Percentiles rank a stretch among this genome's conserved stretches.
Evolutionary conservation across 306 rosid genomes (phyloP).

Genomic region (Cucurbita moschata): DNA sequence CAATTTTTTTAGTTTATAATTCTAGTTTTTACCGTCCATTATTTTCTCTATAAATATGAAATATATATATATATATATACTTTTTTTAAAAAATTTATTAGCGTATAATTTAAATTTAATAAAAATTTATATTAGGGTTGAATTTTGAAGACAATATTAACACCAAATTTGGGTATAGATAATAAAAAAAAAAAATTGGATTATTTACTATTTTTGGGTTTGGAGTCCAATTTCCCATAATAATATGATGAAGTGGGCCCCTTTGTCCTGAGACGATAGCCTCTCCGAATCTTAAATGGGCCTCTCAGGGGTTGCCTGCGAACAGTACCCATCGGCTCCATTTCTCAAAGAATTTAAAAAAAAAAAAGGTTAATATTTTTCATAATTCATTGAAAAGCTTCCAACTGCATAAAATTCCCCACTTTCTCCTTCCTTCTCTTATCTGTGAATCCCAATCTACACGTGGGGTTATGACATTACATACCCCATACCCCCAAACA

Average conservation of each 20-base stretch:
- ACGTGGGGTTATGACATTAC: neutral
- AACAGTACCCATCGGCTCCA: neutral
- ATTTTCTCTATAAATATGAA: neutral
- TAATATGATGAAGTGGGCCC: neutral
- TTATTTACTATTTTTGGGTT: too few relatives aligned
- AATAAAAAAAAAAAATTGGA: too few relatives aligned
- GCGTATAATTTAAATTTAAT: too few relatives aligned
- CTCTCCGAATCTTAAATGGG: conserved; percentile 5
- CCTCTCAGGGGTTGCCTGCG: neutral
- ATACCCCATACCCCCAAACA: neutral
- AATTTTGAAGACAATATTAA: too few relatives aligned
- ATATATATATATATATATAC: too few relatives aligned
- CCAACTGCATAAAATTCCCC: neutral
- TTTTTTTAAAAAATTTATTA: too few relatives aligned
- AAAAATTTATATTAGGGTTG: too few relatives aligned
- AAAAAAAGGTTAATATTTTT: neutral
- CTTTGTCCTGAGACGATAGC: neutral
- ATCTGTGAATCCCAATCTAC: neutral
- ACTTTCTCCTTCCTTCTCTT: neutral
- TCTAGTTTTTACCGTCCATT: too few relatives aligned
- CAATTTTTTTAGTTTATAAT: neutral
- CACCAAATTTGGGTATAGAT: too few relatives aligned
- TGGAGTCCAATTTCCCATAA: too few relatives aligned
- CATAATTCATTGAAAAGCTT: neutral
- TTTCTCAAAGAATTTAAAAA: neutral